phyloP scores from a whole-genome alignment of 75 land plant genomes.

The Adiantum capillusveneris region DNA sequence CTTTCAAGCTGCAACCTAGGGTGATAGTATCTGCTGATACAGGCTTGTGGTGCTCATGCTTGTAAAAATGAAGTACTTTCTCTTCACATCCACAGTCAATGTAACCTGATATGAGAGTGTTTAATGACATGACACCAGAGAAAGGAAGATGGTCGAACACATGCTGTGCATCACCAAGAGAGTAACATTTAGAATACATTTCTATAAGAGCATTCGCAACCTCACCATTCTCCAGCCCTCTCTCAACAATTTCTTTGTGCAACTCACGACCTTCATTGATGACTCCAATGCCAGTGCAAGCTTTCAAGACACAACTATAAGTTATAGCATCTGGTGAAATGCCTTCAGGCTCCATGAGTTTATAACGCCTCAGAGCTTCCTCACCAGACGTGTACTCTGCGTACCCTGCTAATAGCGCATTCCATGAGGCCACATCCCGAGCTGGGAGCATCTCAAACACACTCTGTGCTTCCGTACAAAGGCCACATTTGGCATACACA shows the following conservation, averaged over 20 bases:
- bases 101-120: slow-evolving; percentile 10
- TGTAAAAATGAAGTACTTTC: slow-evolving; percentile 4
- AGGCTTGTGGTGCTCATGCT: not conserved
- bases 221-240: slow-evolving; percentile 3
- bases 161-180: slow-evolving; percentile 6
- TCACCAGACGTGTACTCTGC: slow-evolving; percentile 38
- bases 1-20: not conserved
- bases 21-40: not conserved
- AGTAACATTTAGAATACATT: slow-evolving; percentile 9
- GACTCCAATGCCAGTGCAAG: slow-evolving; percentile 36
- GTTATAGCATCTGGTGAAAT: slow-evolving; percentile 42
- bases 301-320: slow-evolving; percentile 41
- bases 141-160: slow-evolving; percentile 9
- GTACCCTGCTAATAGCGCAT: slow-evolving; percentile 52
- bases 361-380: slow-evolving; percentile 33
- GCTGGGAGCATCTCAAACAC: slow-evolving; percentile 31
- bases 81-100: slow-evolving; percentile 16
- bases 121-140: slow-evolving; percentile 10
- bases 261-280: slow-evolving; percentile 21
- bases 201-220: slow-evolving; percentile 9
- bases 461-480: slow-evolving; percentile 26
- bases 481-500: slow-evolving; percentile 43
- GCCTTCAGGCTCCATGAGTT: slow-evolving; percentile 34
- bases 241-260: not conserved
- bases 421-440: slow-evolving; percentile 46